Base-by-base conservation (phyloP, 2,329 filamentous ascomycete genomes). In the Fusarium temperatum region DNA sequence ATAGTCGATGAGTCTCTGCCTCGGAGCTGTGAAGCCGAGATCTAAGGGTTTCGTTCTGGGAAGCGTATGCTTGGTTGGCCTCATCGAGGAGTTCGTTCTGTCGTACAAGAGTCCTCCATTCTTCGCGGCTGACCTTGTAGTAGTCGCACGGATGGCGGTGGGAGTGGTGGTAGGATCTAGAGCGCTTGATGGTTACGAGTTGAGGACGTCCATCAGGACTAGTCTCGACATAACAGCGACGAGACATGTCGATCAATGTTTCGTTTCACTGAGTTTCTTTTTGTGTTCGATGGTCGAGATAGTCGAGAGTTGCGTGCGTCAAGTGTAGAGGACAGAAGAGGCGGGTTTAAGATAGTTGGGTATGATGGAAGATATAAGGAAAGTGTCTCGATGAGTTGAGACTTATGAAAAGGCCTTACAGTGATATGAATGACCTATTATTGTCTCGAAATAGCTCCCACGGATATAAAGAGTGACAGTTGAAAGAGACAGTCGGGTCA, bases 171-270 rank as follows among this genome's bases (percentile, higher is more conserved):
- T 83, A 80, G 7, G 83, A 83, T 63, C 79, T 80, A 24, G 83
- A 83, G 61, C 82, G 81, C 74, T 84, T 84, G 78, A 85, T 71
- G 48, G 81, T 77, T 30, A 85, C 82, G 61, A 82, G 82, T 64
- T 83, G 82, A 36, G 78, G 76, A 41, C 75, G 79, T 24, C 82
- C 83, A 18, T 78, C 75, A 17, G 81, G 71, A 12, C 77, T 74
- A 20, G 81, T 81, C 72, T 84, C 82, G 68, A 84, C 73, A 58
- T 80, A 84, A 74, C 79, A 82, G 28, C 79, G 80, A 65, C 79
- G 78, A 66, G 82, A 80, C 83, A 85, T 84, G 18, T 45, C 63
- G 63, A 65, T 51, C 15, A 18, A 48, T 50, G 38, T 53, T 64
- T 26, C 12, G 44, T 53, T 45, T 60, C 26, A 41, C 44, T 38